phyloP scores from a whole-genome alignment of 805 yeast genomes.

The Candida succiphila region DNA sequence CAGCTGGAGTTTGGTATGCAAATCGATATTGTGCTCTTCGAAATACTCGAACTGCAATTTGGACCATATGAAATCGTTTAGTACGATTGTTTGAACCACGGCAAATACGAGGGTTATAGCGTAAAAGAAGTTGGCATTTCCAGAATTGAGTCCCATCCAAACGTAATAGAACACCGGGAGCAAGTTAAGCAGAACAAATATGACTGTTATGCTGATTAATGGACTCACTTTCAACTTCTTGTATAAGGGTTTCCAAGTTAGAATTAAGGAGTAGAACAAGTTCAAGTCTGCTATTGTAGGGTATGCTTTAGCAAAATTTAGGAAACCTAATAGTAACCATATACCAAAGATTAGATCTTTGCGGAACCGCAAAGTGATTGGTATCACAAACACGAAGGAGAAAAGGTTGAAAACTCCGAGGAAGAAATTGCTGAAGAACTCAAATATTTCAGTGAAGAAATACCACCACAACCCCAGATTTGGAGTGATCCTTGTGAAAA shows the following conservation, averaged over 20 bases:
- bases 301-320: constrained; percentile 68
- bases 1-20: constrained; percentile 27
- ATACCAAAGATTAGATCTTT: constrained; percentile 22
- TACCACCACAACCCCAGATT: constrained; percentile 99
- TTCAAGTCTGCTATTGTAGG: constrained; percentile 76
- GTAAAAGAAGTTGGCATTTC: constrained; percentile 93
- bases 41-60: constrained; percentile 56
- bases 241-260: constrained; percentile 19
- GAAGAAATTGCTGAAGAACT: constrained; percentile 77
- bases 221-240: constrained; percentile 18
- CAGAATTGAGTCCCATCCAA: constrained; percentile 92
- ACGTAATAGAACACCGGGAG: constrained; percentile 87
- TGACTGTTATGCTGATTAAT: constrained; percentile 15
- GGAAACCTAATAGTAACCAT: constrained; percentile 29
- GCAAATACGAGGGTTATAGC: constrained; percentile 83
- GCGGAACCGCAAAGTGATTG: constrained; percentile 60
- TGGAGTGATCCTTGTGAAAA: constrained; percentile 68
- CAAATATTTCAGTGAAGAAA: constrained; percentile 91
- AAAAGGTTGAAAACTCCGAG: constrained; percentile 75
- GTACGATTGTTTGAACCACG: constrained; percentile 52
- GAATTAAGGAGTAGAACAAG: constrained; percentile 21
- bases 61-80: constrained; percentile 80
- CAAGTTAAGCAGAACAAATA: constrained; percentile 35
- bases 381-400: constrained; percentile 54
- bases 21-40: constrained; percentile 30